phyloP scores from a whole-genome alignment of 2,329 filamentous ascomycete species.

The Orbilia oligospora region DNA sequence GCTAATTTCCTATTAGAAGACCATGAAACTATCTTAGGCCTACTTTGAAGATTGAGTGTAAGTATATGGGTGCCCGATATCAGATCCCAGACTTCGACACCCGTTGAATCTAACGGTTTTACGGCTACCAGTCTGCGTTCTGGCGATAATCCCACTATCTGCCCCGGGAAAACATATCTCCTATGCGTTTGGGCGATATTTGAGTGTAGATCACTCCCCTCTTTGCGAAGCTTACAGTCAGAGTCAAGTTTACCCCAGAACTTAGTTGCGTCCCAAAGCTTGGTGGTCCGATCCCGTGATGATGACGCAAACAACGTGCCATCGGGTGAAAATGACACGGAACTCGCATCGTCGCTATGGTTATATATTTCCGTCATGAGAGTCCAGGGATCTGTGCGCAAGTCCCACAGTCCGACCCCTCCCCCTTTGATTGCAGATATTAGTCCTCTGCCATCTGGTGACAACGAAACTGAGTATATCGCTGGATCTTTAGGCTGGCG shows the following conservation, averaged over 20 bases:
- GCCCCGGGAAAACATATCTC: too few species aligned
- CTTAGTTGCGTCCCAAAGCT: neutral
- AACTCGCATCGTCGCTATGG: neutral
- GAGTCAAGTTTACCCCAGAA: neutral
- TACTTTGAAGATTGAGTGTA: neutral
- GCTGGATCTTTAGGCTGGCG: too few species aligned
- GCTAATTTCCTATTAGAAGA: neutral
- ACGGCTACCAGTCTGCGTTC: neutral
- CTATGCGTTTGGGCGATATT: too few species aligned
- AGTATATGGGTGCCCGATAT: neutral
- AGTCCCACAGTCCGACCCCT: neutral
- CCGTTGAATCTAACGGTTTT: neutral
- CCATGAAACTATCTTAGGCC: neutral
- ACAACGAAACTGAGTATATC: too few species aligned
- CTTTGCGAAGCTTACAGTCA: too few species aligned
- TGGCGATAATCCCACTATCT: too few species aligned
- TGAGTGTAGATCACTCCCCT: too few species aligned
- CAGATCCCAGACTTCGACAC: neutral
- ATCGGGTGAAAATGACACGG: constrained; percentile 5
- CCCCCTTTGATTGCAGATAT: neutral
- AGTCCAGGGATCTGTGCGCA: neutral
- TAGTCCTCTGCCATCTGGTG: constrained; percentile 21
- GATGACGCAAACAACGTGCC: neutral
- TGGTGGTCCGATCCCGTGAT: neutral
- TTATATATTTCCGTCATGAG: neutral